phyloP scores from a whole-genome alignment of 495 filamentous ascomycete genomes.

The Aspergillus nanangensis region DNA sequence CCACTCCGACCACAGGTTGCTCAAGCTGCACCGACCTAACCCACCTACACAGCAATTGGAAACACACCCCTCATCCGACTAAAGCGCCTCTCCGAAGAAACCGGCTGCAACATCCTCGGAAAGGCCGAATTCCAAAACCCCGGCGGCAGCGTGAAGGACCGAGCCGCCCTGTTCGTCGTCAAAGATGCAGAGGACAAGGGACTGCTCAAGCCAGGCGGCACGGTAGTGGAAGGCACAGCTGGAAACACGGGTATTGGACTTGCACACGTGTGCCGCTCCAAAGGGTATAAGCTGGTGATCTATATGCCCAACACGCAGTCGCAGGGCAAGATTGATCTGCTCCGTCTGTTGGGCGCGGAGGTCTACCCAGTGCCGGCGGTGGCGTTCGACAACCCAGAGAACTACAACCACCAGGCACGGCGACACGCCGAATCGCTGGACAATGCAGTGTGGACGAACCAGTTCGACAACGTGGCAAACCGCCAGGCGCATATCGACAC shows the following conservation, averaged over 20 bases:
- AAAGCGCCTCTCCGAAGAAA: slow-evolving; percentile 82
- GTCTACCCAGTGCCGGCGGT: slow-evolving; percentile 97
- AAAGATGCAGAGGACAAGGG: slow-evolving; percentile 89
- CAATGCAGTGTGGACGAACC: slow-evolving; percentile 98
- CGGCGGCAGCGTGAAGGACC: slow-evolving; percentile 93
- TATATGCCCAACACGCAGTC: slow-evolving; percentile 99
- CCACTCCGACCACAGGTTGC: not conserved
- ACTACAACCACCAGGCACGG: slow-evolving; percentile 95
- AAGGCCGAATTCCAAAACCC: slow-evolving; percentile 99
- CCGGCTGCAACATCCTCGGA: slow-evolving; percentile 89
- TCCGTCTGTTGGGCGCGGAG: slow-evolving; percentile 89
- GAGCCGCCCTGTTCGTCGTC: slow-evolving; percentile 90
- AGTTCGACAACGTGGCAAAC: slow-evolving; percentile 97
- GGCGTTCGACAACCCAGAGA: slow-evolving; percentile 90
- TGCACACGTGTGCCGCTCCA: slow-evolving; percentile 90
- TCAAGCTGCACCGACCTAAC: slow-evolving; percentile 7
- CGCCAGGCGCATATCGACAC: slow-evolving; percentile 93
- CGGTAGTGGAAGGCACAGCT: slow-evolving; percentile 93
- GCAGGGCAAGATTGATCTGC: slow-evolving; percentile 93
- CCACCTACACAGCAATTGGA: slow-evolving; percentile 73
- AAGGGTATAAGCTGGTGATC: slow-evolving; percentile 92
- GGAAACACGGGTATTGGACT: slow-evolving; percentile 98
- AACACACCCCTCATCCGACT: slow-evolving; percentile 93
- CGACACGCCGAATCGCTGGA: slow-evolving; percentile 79
- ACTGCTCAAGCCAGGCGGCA: slow-evolving; percentile 76